Evolutionary conservation across 768 basidiomycete genomes (phyloP), one percentile per base, ranked within the genome.

Genomic region (Termitomyces sp.): DNA sequence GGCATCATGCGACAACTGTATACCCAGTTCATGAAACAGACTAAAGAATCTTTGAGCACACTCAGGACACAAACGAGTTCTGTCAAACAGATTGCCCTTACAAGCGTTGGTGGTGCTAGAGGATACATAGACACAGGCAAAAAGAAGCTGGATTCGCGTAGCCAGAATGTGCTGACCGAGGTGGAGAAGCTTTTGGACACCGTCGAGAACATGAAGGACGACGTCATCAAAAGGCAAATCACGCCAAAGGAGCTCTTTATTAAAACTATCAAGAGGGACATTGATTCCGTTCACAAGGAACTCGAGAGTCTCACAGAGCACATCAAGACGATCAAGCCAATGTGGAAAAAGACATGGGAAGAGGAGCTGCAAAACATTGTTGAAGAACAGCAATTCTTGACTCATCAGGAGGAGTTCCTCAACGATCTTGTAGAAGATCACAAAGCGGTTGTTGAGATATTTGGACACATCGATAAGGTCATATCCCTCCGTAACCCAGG

Each of bases 271-370:
- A 80, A 82, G 66, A 83, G 81, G 58, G 88, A 93, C 60, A 79
- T 97, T 54, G 76, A 79, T 28, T 70, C 79, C 21, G 80, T 87
- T 26, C 78, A 83, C 17, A 69, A 72, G 10, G 88, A 94, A 71
- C 77, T 98, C 43, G 79, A 84, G 58, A 86, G 82, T 63, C 74
- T 98, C 55, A 83, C 83, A 64, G 84, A 87, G 62, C 92, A 96
- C 68, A 89, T 98, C 61, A 82, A 85, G 62, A 88, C 90, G 11
- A 81, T 95, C 64, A 93, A 89, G 65, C 93, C 96, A 42, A 92
- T 91, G 81, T 99, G 96, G 96, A 91, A 95, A 77, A 93, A 95
- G 79, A 98, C 94, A 19, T 99, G 96, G 96, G 90, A 91, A 65
- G 86, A 92, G 66, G 96, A 99, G 73, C 68, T 99, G 66, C 89